Evolutionary conservation across 1,284 basidiomycete genomes (phyloP).

Genomic region (Chiua sp.): DNA sequence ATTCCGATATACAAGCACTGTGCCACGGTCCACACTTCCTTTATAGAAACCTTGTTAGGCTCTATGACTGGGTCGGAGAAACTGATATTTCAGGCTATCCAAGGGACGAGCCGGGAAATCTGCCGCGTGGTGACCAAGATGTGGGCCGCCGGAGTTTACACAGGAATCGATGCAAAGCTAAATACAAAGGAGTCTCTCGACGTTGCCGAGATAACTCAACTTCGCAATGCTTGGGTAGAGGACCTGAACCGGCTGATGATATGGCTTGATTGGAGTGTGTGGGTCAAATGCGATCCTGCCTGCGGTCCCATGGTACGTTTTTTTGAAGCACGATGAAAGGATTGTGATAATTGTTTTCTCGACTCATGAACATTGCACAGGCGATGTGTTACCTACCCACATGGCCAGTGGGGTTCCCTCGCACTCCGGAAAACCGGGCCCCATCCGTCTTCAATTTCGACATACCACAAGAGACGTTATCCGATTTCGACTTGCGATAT

Average conservation of each 20-base stretch:
- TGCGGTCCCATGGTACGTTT: slow-evolving; percentile 40
- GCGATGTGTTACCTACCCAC: slow-evolving; percentile 4
- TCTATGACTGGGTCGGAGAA: slow-evolving; percentile 43
- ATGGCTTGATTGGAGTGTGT: slow-evolving; percentile 51
- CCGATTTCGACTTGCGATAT: too few species aligned
- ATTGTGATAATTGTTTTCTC: too few species aligned
- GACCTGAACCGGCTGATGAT: slow-evolving; percentile 38
- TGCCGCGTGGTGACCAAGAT: slow-evolving; percentile 50
- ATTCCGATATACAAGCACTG: slow-evolving; percentile 34
- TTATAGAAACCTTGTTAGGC: slow-evolving; percentile 19
- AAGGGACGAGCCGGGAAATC: slow-evolving; percentile 47
- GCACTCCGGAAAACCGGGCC: not conserved
- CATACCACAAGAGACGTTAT: too few species aligned
- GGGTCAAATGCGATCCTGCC: slow-evolving; percentile 43
- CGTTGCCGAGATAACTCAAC: not conserved
- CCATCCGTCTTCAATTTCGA: too few species aligned
- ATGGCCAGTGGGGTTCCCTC: slow-evolving; percentile 1
- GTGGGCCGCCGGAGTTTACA: slow-evolving; percentile 46
- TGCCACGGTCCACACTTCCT: slow-evolving; percentile 41
- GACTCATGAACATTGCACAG: not conserved
- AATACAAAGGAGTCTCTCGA: slow-evolving; percentile 4
- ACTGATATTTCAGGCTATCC: slow-evolving; percentile 39
- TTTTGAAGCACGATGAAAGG: not conserved
- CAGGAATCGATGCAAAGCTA: slow-evolving; percentile 34
- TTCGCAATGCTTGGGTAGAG: slow-evolving; percentile 29